Evolutionary conservation across 768 basidiomycete species (phyloP).

Genomic region (Agrocybe chaxingu): DNA sequence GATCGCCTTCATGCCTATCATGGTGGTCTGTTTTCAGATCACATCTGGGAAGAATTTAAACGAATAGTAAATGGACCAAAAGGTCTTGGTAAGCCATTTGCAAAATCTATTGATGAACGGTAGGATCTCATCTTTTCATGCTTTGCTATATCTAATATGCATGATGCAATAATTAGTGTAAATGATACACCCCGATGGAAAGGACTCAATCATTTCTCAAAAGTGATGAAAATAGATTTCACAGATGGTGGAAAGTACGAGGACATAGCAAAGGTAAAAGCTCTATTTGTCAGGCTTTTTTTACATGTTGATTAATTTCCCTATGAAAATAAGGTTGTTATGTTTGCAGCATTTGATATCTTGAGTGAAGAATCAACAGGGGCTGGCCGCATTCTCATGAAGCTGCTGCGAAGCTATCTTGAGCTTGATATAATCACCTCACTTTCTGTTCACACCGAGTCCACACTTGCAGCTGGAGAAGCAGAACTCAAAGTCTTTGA

Average conservation of each 20-base stretch:
- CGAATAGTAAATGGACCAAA: slow-evolving; percentile 7
- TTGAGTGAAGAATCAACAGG: too few relatives aligned
- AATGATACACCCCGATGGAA: slow-evolving; percentile 17
- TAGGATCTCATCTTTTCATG: too few relatives aligned
- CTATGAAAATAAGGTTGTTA: too few relatives aligned
- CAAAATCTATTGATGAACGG: not conserved
- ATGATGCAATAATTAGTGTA: not conserved
- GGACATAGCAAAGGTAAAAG: slow-evolving; percentile 12
- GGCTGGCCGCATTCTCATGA: not conserved
- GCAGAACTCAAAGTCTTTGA: slow-evolving; percentile 3
- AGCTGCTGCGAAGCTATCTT: slow-evolving; percentile 5
- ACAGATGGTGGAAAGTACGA: slow-evolving; percentile 22
- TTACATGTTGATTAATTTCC: too few relatives aligned
- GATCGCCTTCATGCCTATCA: slow-evolving; percentile 33
- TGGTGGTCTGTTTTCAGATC: slow-evolving; percentile 13
- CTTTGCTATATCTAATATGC: too few relatives aligned
- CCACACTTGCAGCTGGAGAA: not conserved
- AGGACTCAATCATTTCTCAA: slow-evolving; percentile 23
- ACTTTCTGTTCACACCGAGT: not conserved
- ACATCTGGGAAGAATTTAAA: slow-evolving; percentile 21
- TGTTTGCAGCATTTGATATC: too few relatives aligned
- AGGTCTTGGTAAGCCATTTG: not conserved
- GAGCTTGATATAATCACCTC: slow-evolving; percentile 7
- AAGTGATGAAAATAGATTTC: slow-evolving; percentile 9
- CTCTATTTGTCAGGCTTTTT: slow-evolving; percentile 1